These are phyloP conservation scores for Mycena sp. DNA, from an alignment of 1,284 basidiomycete species.

Conservation along the genomic window DNA sequence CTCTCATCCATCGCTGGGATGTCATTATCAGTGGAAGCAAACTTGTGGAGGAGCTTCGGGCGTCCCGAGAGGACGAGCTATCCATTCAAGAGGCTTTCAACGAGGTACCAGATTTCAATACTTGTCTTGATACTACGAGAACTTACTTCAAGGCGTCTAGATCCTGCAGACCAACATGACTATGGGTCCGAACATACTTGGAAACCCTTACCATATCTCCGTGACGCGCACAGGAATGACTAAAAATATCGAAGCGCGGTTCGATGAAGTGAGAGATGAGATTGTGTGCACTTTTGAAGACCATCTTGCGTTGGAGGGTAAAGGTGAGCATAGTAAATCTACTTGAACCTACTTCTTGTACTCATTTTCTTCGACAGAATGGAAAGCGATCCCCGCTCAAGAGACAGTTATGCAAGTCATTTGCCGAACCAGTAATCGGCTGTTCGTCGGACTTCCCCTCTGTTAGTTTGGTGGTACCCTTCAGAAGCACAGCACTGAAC, in stretches of 20 bases:
- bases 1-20: slow-evolving; percentile 24
- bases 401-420: slow-evolving; percentile 45
- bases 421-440: slow-evolving; percentile 47
- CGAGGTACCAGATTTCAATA: slow-evolving; percentile 1
- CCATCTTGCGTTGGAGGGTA: slow-evolving; percentile 15
- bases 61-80: slow-evolving; percentile 23
- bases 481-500: neutral
- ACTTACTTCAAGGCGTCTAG: slow-evolving; percentile 13
- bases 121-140: neutral
- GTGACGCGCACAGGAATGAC: slow-evolving; percentile 34
- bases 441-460: slow-evolving; percentile 53
- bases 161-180: slow-evolving; percentile 34
- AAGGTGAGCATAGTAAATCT: neutral
- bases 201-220: slow-evolving; percentile 35
- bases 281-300: slow-evolving; percentile 19
- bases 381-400: slow-evolving; percentile 43
- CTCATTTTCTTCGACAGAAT: slow-evolving; percentile 40
- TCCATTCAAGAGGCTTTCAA: slow-evolving; percentile 26
- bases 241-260: slow-evolving; percentile 25
- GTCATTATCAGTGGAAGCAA: slow-evolving; percentile 24
- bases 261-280: slow-evolving; percentile 25
- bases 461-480: slow-evolving; percentile 43
- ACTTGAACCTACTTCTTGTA: neutral
- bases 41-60: slow-evolving; percentile 23
- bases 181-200: slow-evolving; percentile 28